These are phyloP conservation scores for Brassica juncea DNA, from an alignment of 345 rosid genomes.

Conservation along the genomic window DNA sequence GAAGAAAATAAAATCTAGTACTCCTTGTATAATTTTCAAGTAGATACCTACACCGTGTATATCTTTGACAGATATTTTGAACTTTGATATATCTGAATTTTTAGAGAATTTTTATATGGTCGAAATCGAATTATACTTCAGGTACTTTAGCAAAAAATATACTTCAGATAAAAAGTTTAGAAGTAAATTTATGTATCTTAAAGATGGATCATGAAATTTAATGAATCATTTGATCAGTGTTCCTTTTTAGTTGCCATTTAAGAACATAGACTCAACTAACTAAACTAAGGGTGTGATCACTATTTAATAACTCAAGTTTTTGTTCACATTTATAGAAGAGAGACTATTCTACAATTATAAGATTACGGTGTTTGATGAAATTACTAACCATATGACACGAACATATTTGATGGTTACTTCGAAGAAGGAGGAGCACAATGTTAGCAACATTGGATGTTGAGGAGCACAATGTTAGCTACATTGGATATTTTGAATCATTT, in stretches of 20 bases:
- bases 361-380: not conserved
- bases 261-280: not conserved
- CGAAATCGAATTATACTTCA: not conserved
- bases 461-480: conserved; percentile 6
- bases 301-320: not conserved
- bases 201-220: not conserved
- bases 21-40: not conserved
- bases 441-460: not conserved
- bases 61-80: too few relatives aligned
- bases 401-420: conserved; percentile 2
- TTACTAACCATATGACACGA: not conserved
- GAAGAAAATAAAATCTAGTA: not conserved
- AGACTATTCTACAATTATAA: not conserved
- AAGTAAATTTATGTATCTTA: not conserved
- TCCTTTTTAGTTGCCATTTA: not conserved
- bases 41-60: too few relatives aligned
- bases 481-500: not conserved
- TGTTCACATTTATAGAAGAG: not conserved
- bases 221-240: not conserved
- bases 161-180: not conserved
- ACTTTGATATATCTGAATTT: not conserved
- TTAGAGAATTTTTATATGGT: not conserved
- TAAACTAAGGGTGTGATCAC: not conserved
- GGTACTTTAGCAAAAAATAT: not conserved
- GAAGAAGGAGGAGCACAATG: not conserved